phyloP scores from a whole-genome alignment of 306 rosid genomes.

The Sicyos baderoa region DNA sequence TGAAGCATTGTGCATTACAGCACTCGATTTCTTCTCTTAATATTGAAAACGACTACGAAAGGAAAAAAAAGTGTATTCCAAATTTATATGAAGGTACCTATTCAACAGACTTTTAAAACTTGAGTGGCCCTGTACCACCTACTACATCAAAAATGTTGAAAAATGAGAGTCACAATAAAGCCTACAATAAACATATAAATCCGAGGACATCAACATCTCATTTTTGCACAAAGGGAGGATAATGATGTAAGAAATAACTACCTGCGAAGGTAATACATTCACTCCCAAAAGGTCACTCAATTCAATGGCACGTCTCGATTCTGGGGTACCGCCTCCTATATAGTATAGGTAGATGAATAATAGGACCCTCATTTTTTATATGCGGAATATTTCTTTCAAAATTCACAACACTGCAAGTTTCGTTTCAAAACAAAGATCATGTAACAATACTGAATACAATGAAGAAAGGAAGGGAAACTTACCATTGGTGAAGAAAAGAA shows the following conservation, averaged over 20 bases:
- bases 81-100: conserved; percentile 40
- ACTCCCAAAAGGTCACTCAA: conserved; percentile 61
- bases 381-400: background rate
- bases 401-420: background rate
- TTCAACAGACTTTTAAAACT: conserved; percentile 61
- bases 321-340: conserved; percentile 76
- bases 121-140: conserved; percentile 90
- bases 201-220: background rate
- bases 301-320: conserved; percentile 67
- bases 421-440: background rate
- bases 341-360: background rate
- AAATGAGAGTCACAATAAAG: background rate
- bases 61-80: background rate
- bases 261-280: conserved; percentile 66
- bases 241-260: conserved; percentile 10
- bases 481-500: conserved; percentile 82
- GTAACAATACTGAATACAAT: background rate
- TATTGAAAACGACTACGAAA: background rate
- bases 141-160: conserved; percentile 34
- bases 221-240: background rate
- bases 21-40: background rate
- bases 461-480: background rate
- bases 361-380: background rate
- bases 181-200: background rate
- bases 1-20: too few species aligned